phyloP scores from a whole-genome alignment of 805 yeast species.

The Yamadazyma olivae region DNA sequence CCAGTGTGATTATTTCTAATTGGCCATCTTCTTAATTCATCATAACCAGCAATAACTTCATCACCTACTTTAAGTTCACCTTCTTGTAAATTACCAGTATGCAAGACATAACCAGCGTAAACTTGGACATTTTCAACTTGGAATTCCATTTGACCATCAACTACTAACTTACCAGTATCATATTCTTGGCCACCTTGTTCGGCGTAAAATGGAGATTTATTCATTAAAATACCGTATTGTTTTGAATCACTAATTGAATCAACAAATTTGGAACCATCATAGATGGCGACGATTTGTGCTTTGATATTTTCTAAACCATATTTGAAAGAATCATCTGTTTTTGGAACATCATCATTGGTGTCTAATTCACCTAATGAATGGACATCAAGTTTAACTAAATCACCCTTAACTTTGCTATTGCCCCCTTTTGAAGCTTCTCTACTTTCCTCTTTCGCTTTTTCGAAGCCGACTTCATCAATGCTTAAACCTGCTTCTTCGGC shows the following conservation, averaged over 20 bases:
- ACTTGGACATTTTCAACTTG: slow-evolving; percentile 87
- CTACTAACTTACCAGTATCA: slow-evolving; percentile 89
- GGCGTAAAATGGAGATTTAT: slow-evolving; percentile 93
- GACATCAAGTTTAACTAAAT: slow-evolving; percentile 79
- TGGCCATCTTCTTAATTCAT: slow-evolving; percentile 93
- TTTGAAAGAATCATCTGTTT: slow-evolving; percentile 81
- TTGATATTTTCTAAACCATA: slow-evolving; percentile 68
- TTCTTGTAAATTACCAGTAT: slow-evolving; percentile 82
- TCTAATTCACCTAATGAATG: slow-evolving; percentile 79
- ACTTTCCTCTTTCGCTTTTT: slow-evolving; percentile 82
- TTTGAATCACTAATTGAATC: slow-evolving; percentile 34
- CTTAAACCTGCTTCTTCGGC: slow-evolving; percentile 95
- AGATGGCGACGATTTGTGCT: slow-evolving; percentile 69
- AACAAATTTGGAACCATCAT: slow-evolving; percentile 63
- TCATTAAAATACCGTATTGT: slow-evolving; percentile 78
- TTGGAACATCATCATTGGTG: slow-evolving; percentile 55
- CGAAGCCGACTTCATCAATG: slow-evolving; percentile 91
- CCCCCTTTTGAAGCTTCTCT: slow-evolving; percentile 94
- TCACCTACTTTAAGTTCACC: slow-evolving; percentile 71
- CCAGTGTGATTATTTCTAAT: slow-evolving; percentile 98
- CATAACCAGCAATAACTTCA: slow-evolving; percentile 78
- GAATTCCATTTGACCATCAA: slow-evolving; percentile 86
- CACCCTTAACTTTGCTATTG: slow-evolving; percentile 55
- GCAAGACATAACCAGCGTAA: slow-evolving; percentile 93
- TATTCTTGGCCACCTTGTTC: slow-evolving; percentile 99